Percentiles rank a stretch among this genome's conserved stretches.
Conservation (phyloP, 2,329 filamentous ascomycete species). For the Aspergillus spinulosporus region DNA sequence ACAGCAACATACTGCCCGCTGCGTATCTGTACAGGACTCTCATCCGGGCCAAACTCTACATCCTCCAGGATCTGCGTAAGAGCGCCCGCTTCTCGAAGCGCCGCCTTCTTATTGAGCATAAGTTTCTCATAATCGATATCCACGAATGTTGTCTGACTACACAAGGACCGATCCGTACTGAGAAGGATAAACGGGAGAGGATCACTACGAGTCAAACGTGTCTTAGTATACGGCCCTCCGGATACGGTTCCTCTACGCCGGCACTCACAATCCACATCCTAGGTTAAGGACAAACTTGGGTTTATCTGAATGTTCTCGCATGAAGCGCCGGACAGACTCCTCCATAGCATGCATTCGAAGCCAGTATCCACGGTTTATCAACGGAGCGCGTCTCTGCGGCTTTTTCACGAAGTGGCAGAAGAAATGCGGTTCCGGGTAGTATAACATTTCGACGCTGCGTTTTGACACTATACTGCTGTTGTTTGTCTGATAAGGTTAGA, state of each 20-base stretch:
- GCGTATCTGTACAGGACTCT: constrained; percentile 54
- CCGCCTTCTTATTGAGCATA: constrained; percentile 69
- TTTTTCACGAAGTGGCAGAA: constrained; percentile 86
- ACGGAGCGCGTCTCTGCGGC: constrained; percentile 75
- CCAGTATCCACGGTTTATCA: constrained; percentile 90
- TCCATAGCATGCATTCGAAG: constrained; percentile 82
- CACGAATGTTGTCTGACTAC: constrained; percentile 65
- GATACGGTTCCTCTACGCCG: constrained; percentile 22
- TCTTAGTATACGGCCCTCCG: constrained; percentile 29
- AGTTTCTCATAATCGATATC: constrained; percentile 85
- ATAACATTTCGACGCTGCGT: constrained; percentile 85
- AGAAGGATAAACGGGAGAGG: constrained; percentile 83
- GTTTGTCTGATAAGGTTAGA: constrained; percentile 63
- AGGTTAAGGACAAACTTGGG: constrained; percentile 77
- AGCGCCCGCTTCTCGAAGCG: constrained; percentile 64
- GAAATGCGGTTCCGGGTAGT: constrained; percentile 79
- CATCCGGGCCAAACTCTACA: constrained; percentile 38
- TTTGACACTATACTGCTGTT: constrained; percentile 92
- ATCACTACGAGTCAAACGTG: constrained; percentile 60
- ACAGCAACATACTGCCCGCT: constrained; percentile 75
- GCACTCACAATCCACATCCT: constrained; percentile 81
- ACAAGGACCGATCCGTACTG: constrained; percentile 62
- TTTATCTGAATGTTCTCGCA: constrained; percentile 58
- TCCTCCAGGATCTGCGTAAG: constrained; percentile 56
- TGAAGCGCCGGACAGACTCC: constrained; percentile 69